Percentiles rank a stretch among this genome's conserved stretches.
Evolutionary conservation across 495 filamentous ascomycete species (phyloP).

Genomic region (Geopyxis carbonaria): DNA sequence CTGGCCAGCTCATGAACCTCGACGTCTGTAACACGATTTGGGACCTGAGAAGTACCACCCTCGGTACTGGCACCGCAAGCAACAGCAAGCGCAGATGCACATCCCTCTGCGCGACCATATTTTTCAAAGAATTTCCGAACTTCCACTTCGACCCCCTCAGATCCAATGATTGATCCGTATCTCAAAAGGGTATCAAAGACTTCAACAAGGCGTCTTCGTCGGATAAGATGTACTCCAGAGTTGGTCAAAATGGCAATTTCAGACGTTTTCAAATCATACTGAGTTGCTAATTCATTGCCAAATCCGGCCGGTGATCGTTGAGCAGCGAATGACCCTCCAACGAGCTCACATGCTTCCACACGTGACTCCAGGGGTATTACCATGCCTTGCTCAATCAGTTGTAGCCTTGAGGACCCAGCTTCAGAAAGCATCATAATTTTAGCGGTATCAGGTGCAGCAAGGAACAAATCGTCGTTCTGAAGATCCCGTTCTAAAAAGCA

Average conservation of each 20-base stretch:
- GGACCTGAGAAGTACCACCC: conserved; percentile 36
- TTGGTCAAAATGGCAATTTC: conserved; percentile 87
- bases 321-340: conserved; percentile 52
- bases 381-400: conserved; percentile 48
- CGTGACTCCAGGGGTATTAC: conserved; percentile 54
- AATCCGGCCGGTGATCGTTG: conserved; percentile 58
- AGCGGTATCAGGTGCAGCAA: conserved; percentile 74
- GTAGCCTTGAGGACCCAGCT: conserved; percentile 31
- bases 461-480: conserved; percentile 51
- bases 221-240: conserved; percentile 66
- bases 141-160: conserved; percentile 56
- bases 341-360: conserved; percentile 59
- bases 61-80: conserved; percentile 63
- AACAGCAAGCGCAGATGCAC: conserved; percentile 85
- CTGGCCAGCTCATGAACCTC: conserved; percentile 66
- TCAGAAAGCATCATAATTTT: conserved; percentile 46
- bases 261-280: conserved; percentile 64
- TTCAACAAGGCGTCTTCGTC: conserved; percentile 72
- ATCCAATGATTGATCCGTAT: conserved; percentile 31
- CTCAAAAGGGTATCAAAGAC: conserved; percentile 72
- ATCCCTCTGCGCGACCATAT: conserved; percentile 73
- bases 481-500: conserved; percentile 33
- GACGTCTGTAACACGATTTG: conserved; percentile 57
- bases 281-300: conserved; percentile 85
- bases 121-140: conserved; percentile 60